Evolutionary conservation across 2,329 filamentous ascomycete genomes (phyloP), one percentile per base, ranked within the genome.

Genomic region (Aureobasidium namibiae): DNA sequence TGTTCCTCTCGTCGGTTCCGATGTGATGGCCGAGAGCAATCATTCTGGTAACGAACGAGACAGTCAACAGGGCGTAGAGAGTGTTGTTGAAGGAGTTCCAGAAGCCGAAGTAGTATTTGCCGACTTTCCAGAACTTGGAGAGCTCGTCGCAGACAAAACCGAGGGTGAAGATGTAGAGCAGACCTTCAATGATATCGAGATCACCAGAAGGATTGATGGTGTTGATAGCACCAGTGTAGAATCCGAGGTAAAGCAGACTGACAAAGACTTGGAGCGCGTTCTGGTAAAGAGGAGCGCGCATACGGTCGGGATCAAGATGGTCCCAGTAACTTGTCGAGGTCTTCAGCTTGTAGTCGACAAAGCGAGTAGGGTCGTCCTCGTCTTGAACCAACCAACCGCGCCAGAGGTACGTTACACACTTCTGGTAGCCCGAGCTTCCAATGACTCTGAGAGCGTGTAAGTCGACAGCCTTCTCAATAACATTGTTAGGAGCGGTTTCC

Each of bases 381-480:
- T 96, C 90, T 71, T 99, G 94, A n/a, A 96, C 86, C 9, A 97
- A 79, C 94, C 94, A 99, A 23, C 94, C 94, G 62, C 85, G 84
- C 94, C 94, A 99, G 9, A 99, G 84, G 69, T 95, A 90, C 63
- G 81, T 84, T 67, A 97, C 90, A 70, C 92, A 97, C 75, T 95
- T 96, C 67, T 97, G 94, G 72, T 97, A 99, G 26, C 94, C 92
- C 0, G 90, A 91, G 0, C 89, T 92, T 2, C 90, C 90, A 63
- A 97, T 97, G 49, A 99, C 85, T 14, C 83, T 81, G 46, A 97
- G 78, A 1, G 92, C 90, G 70, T 99, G 94, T 26, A 97, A 76
- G 67, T 99, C 94, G 36, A 97, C 91, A 0, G 94, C 90, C 68
- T 90, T 89, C 73, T 99, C 94, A 61, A 99, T 86, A 23, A 90